Base-by-base conservation (phyloP, 2,329 filamentous ascomycete genomes). In the Verticillium albo-atrum region DNA sequence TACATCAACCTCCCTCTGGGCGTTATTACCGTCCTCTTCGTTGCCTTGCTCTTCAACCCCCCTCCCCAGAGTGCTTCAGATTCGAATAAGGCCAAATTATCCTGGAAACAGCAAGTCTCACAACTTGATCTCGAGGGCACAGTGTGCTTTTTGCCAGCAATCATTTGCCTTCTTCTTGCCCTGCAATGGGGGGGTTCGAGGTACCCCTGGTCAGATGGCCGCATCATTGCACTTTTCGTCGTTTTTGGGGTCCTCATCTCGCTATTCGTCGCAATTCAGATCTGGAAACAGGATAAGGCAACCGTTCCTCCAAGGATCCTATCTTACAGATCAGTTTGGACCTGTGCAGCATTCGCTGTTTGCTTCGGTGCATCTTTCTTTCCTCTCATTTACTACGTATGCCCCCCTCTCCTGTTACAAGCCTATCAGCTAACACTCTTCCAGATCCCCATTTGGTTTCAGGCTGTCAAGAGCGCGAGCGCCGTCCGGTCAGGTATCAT, bases 111-210 rank as follows among this genome's bases (percentile, higher is more conserved):
- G 12, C 61, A 55, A 1, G 23, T 68, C 2, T 4, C 50, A 5
- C 54, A 60, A 4, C 57, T 68, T 34, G 68, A 68, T 27, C 35
- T 55, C 15, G 28, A 72, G 6, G 72, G 72, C 14, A 71, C 69
- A 2, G 58, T 61, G 17, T 63, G 74, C 7, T 73, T 74, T 27
- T 54, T 71, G 64, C 70, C 70, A 0, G 66, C 75, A 15, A 71
- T 81, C 6, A 68, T 81, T 20, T 82, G 77, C 62, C 70, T 82
- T n/a, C 66, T 82, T 0, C 70, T 83, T 0, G 80, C 80, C n/a
- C 69, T 83, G 6, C 79, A 82, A 59, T 83, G 79, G 79, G 77
- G 77, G 28, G 77, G 76, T 7, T 68, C 68, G 28, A 72, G 70
- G 58, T 75, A 77, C 50, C 58, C 63, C 32, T 56, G 54, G 54